These are phyloP conservation scores for Zygotorulaspora florentina DNA, from an alignment of 805 yeast species.

Conservation along the genomic window DNA sequence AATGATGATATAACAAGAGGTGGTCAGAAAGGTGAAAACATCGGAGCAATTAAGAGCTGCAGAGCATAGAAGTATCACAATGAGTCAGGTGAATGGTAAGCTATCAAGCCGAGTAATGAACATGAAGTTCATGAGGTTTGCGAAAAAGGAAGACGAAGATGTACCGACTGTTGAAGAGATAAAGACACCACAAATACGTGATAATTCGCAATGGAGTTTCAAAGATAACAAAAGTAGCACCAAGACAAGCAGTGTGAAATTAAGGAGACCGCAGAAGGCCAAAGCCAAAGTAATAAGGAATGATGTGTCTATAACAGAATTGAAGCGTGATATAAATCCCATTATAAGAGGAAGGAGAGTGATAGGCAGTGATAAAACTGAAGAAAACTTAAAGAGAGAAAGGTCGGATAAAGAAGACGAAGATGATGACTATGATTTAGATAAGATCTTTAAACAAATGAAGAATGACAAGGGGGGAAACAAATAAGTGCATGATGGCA, in stretches of 20 bases:
- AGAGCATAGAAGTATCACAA: constrained; percentile 1
- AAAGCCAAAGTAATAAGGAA: constrained; percentile 1
- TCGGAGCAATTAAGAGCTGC: not conserved
- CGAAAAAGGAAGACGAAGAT: constrained; percentile 36
- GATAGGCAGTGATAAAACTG: constrained; percentile 26
- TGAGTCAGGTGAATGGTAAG: constrained; percentile 31
- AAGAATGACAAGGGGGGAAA: constrained; percentile 17
- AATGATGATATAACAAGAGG: not conserved
- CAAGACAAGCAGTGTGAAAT: constrained; percentile 4
- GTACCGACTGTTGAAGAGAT: constrained; percentile 33
- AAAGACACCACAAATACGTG: constrained; percentile 12
- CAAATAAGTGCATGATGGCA: constrained; percentile 5
- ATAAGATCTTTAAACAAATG: constrained; percentile 20
- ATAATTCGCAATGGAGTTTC: constrained; percentile 23
- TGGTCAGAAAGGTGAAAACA: not conserved
- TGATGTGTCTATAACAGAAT: constrained; percentile 10
- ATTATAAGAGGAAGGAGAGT: constrained; percentile 11
- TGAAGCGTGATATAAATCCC: constrained; percentile 8
- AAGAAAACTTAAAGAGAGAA: constrained; percentile 35
- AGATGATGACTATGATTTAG: constrained; percentile 22
- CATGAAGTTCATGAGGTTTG: constrained; percentile 71
- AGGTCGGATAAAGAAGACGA: constrained; percentile 40
- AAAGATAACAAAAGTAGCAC: constrained; percentile 1
- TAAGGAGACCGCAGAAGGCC: constrained; percentile 1
- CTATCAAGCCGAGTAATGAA: constrained; percentile 70